These are phyloP conservation scores for Cladophialophora carrionii DNA, from an alignment of 2,329 filamentous ascomycete species.

Conservation along the genomic window DNA sequence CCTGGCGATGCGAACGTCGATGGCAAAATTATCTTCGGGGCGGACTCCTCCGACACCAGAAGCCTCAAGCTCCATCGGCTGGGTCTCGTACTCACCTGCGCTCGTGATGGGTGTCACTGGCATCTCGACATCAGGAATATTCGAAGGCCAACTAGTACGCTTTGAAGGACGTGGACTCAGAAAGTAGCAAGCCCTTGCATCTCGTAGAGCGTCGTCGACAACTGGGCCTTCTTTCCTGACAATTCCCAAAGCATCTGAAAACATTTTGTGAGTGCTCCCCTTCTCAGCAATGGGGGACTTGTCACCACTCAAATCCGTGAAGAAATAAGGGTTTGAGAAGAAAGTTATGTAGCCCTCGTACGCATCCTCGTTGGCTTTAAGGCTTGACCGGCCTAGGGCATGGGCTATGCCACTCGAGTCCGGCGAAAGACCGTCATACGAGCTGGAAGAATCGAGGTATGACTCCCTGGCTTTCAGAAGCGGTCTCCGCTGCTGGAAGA, in stretches of 20 bases:
- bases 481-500: constrained; percentile 47
- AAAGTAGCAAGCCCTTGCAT: constrained; percentile 36
- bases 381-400: constrained; percentile 54
- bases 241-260: constrained; percentile 27
- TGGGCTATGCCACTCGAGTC: constrained; percentile 53
- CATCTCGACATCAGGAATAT: constrained; percentile 27
- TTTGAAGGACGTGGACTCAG: constrained; percentile 10
- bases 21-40: constrained; percentile 44
- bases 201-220: constrained; percentile 30
- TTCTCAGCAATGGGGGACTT: constrained; percentile 22
- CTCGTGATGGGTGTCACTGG: constrained; percentile 29
- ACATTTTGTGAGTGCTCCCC: constrained; percentile 13
- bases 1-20: constrained; percentile 40
- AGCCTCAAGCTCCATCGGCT: constrained; percentile 40
- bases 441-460: constrained; percentile 56
- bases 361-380: constrained; percentile 49
- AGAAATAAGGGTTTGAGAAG: constrained; percentile 78
- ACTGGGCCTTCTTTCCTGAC: neutral
- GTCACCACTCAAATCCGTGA: constrained; percentile 67
- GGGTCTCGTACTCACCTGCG: constrained; percentile 34
- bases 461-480: constrained; percentile 47
- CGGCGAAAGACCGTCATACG: constrained; percentile 53
- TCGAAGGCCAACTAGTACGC: neutral
- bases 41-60: constrained; percentile 44
- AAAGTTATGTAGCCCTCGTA: constrained; percentile 77